Percentiles rank a stretch among this genome's conserved stretches.
Conservation (phyloP, 495 filamentous ascomycete species). For the Penicillium samsonianum region DNA sequence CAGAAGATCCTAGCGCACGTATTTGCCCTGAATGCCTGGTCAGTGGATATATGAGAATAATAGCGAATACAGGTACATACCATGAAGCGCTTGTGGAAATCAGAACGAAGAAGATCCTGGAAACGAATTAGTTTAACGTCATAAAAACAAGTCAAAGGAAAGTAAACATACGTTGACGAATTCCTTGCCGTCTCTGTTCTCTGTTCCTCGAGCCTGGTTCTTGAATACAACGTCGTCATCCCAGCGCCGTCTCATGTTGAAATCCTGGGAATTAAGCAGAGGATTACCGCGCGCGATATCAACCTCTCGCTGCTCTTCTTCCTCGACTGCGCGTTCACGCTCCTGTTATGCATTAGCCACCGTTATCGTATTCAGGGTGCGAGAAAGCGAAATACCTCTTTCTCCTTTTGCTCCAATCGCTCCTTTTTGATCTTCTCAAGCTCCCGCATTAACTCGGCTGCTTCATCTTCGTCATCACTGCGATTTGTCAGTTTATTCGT, state of each 20-base stretch:
- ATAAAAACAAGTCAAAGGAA: background rate
- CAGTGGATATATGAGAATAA: slow-evolving; percentile 26
- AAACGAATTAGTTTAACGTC: slow-evolving; percentile 24
- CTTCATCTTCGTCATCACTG: slow-evolving; percentile 82
- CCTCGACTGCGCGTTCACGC: slow-evolving; percentile 69
- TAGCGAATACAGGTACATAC: slow-evolving; percentile 45
- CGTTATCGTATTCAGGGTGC: background rate
- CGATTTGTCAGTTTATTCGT: slow-evolving; percentile 17
- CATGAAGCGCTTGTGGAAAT: slow-evolving; percentile 99
- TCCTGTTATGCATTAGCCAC: slow-evolving; percentile 50
- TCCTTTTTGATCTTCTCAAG: slow-evolving; percentile 94
- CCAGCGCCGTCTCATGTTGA: slow-evolving; percentile 65
- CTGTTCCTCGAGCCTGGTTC: slow-evolving; percentile 94
- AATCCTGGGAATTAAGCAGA: slow-evolving; percentile 68
- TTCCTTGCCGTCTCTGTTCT: slow-evolving; percentile 90
- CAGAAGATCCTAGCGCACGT: slow-evolving; percentile 55
- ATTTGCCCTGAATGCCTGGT: slow-evolving; percentile 55
- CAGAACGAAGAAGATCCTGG: slow-evolving; percentile 86
- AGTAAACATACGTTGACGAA: slow-evolving; percentile 80
- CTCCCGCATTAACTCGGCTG: slow-evolving; percentile 85
- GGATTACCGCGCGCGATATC: slow-evolving; percentile 95
- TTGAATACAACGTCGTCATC: slow-evolving; percentile 99
- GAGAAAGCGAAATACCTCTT: slow-evolving; percentile 57
- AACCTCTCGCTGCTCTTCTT: slow-evolving; percentile 78
- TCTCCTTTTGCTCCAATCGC: slow-evolving; percentile 78